Evolutionary conservation across 257 asterid genomes (phyloP), one percentile per base, ranked within the genome.

Genomic region (Solanum appendiculatum): DNA sequence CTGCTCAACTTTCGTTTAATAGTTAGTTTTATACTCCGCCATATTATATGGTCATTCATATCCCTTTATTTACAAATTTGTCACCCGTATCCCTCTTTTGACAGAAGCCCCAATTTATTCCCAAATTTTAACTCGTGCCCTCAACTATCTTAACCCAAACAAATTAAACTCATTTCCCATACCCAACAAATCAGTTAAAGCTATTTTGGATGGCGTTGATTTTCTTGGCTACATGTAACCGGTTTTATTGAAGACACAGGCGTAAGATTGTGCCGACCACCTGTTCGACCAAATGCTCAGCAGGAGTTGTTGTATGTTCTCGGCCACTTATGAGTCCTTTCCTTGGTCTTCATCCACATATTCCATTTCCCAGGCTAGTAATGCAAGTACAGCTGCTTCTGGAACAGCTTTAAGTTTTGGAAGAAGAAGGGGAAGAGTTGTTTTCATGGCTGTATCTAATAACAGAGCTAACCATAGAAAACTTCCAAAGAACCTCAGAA

Each of bases 401-500:
- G 44, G 16, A 37, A 77, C 40, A 77, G 9, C 40, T 86, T 82
- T 39, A 27, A 60, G 75, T 77, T n/a, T 66, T 23, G 81, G 70
- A 72, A 36, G 81, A 21, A 86, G 83, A 86, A 44, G 64, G 42
- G 70, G 51, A 39, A 86, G 86, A 85, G 10, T 84, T 39, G 82
- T 58, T 87, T 82, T 87, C 56, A 90, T 70, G 75, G 87, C 68
- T 86, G 60, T 86, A 27, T 51, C 54, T 39, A 13, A 37, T 74
- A n/a, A 87, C 33, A 90, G 86, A 91, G 31, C 80, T 46, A 87
- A 88, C 74, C 88, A 69, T 2, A 91, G 86, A 87, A 91, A 87
- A 91, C 92, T 87, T 40, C 93, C 98, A 70, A 94, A 92, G 93
- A 94, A 92, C 86, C 92, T 92, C 23, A 93, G 90, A 7, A 87